These are phyloP conservation scores for Penicillium manginii DNA, from an alignment of 495 filamentous ascomycete species.

Conservation along the genomic window DNA sequence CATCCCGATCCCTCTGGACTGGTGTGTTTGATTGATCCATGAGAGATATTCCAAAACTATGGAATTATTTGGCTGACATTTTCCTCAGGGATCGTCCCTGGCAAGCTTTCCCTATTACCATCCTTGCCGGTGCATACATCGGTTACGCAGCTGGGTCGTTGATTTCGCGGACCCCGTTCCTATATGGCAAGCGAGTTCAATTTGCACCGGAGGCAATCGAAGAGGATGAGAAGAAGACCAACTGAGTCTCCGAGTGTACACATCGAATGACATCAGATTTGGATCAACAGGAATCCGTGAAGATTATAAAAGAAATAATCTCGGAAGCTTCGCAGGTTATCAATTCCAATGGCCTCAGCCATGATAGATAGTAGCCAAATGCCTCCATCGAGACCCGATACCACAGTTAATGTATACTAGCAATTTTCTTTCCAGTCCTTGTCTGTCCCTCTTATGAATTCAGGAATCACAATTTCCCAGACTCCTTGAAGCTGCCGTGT, in stretches of 20 bases:
- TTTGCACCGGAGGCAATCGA: constrained; percentile 46
- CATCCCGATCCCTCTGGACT: constrained; percentile 95
- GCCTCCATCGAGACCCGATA: not conserved
- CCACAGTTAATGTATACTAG: constrained; percentile 18
- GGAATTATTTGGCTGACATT: not conserved
- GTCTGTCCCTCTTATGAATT: not conserved
- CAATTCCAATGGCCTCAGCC: not conserved
- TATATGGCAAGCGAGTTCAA: constrained; percentile 67
- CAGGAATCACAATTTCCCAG: constrained; percentile 16
- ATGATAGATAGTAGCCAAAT: not conserved
- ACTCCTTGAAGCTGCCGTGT: constrained; percentile 43
- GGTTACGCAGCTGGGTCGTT: constrained; percentile 68
- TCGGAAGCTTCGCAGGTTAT: too few species aligned
- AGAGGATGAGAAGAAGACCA: constrained; percentile 34
- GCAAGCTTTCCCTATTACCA: constrained; percentile 97
- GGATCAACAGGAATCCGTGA: not conserved
- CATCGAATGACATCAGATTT: not conserved
- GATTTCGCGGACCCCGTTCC: constrained; percentile 54
- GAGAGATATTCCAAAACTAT: not conserved
- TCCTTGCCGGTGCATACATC: constrained; percentile 71
- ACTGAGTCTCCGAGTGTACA: constrained; percentile 12
- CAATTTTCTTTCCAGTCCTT: not conserved
- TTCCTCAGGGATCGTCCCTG: constrained; percentile 77
- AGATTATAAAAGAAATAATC: too few species aligned
- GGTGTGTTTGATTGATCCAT: constrained; percentile 54